Evolutionary conservation across 2,329 filamentous ascomycete species (phyloP).

Genomic region (Thermoascus crustaceus): DNA sequence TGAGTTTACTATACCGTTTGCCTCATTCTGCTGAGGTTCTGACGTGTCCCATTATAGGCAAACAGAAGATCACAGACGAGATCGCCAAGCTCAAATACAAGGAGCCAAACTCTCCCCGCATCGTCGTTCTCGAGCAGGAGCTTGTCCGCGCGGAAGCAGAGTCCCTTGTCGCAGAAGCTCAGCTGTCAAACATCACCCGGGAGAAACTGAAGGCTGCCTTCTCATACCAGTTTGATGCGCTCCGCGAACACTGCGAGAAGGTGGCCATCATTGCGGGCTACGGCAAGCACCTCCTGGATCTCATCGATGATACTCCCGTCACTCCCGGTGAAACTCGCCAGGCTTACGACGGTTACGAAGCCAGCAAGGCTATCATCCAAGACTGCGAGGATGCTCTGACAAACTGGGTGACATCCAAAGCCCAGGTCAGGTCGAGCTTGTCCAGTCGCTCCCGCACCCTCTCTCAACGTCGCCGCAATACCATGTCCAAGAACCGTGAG

Average conservation of each 20-base stretch:
- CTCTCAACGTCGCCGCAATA: constrained; percentile 72
- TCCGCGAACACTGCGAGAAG: constrained; percentile 97
- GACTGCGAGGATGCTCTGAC: constrained; percentile 96
- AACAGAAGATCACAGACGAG: constrained; percentile 98
- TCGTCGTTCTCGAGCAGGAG: constrained; percentile 96
- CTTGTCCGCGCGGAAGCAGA: constrained; percentile 96
- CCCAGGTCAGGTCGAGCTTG: constrained; percentile 77
- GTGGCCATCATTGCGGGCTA: constrained; percentile 95
- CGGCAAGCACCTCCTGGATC: constrained; percentile 94
- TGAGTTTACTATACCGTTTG: constrained; percentile 40
- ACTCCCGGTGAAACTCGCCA: constrained; percentile 93
- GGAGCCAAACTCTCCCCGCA: constrained; percentile 95
- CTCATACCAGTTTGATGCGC: constrained; percentile 94
- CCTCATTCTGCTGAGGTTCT: constrained; percentile 2
- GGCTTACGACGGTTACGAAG: constrained; percentile 96
- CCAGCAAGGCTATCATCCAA: constrained; percentile 96
- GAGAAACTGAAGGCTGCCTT: constrained; percentile 99
- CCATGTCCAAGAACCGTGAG: constrained; percentile 59
- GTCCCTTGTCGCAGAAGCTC: constrained; percentile 95
- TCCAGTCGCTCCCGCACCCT: constrained; percentile 81
- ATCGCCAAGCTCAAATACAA: constrained; percentile 99
- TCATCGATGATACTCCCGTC: constrained; percentile 93
- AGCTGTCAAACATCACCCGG: constrained; percentile 97
- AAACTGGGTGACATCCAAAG: constrained; percentile 91
- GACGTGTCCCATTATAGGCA: constrained; percentile 50